Evolutionary conservation across 306 rosid genomes (phyloP).

Genomic region (Cucurbita moschata): DNA sequence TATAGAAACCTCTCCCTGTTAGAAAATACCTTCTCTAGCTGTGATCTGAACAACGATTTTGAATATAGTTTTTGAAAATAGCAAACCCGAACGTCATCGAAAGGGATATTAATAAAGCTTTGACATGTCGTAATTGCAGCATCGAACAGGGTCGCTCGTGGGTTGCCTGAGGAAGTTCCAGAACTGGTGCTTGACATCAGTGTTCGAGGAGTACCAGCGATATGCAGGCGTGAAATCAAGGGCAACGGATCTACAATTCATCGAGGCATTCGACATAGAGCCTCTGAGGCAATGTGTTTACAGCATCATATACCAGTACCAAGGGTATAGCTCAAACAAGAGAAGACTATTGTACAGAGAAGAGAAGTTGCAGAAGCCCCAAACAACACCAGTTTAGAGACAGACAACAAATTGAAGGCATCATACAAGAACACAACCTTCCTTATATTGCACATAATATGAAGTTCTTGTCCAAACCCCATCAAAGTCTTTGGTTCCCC

Average conservation of each 20-base stretch:
- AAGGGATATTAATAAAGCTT: neutral
- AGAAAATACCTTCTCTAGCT: neutral
- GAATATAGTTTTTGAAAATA: neutral
- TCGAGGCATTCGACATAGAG: constrained; percentile 42
- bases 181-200: constrained; percentile 85
- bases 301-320: constrained; percentile 88
- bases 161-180: constrained; percentile 86
- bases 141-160: constrained; percentile 79
- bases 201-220: constrained; percentile 68
- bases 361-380: constrained; percentile 64
- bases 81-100: neutral
- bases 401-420: neutral
- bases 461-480: neutral
- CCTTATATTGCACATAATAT: neutral
- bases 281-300: constrained; percentile 71
- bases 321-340: constrained; percentile 72
- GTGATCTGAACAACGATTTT: neutral
- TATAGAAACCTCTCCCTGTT: too few species aligned
- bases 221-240: constrained; percentile 74
- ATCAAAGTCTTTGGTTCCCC: neutral
- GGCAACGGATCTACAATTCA: constrained; percentile 46
- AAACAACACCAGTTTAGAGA: constrained; percentile 28
- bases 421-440: neutral
- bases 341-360: constrained; percentile 56
- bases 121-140: constrained; percentile 27